These are phyloP conservation scores for Westerdykella aurantiaca DNA, from an alignment of 2,329 filamentous ascomycete species.

Conservation along the genomic window DNA sequence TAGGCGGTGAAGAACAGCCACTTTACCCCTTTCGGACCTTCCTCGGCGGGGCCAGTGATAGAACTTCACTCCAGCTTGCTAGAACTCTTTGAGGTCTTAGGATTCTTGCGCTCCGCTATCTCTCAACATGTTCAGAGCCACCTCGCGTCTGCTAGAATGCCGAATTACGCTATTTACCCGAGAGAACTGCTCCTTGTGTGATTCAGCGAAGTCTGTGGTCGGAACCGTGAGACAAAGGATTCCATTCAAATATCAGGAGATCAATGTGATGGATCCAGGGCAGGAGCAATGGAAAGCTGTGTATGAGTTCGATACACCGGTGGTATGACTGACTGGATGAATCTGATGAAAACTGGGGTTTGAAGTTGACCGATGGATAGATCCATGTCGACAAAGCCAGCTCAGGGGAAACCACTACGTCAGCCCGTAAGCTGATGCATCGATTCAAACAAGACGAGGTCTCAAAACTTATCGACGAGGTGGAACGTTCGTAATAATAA, in stretches of 20 bases:
- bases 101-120: background rate
- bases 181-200: constrained; percentile 65
- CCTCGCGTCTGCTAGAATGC: constrained; percentile 32
- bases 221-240: constrained; percentile 61
- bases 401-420: constrained; percentile 47
- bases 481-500: constrained; percentile 13
- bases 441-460: constrained; percentile 64
- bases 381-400: constrained; percentile 56
- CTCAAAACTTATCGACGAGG: constrained; percentile 60
- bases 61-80: background rate
- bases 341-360: constrained; percentile 5
- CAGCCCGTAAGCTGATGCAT: constrained; percentile 71
- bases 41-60: background rate
- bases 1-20: constrained; percentile 15
- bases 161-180: constrained; percentile 73
- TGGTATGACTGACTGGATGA: constrained; percentile 49
- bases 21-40: background rate
- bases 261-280: constrained; percentile 61
- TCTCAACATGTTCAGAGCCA: constrained; percentile 27
- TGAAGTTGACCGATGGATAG: constrained; percentile 31
- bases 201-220: constrained; percentile 61
- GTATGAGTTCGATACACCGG: constrained; percentile 78
- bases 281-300: constrained; percentile 62
- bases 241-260: constrained; percentile 63
- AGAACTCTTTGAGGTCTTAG: background rate